phyloP scores from a whole-genome alignment of 176 grass and related monocot species.

The Paspalum vaginatum region DNA sequence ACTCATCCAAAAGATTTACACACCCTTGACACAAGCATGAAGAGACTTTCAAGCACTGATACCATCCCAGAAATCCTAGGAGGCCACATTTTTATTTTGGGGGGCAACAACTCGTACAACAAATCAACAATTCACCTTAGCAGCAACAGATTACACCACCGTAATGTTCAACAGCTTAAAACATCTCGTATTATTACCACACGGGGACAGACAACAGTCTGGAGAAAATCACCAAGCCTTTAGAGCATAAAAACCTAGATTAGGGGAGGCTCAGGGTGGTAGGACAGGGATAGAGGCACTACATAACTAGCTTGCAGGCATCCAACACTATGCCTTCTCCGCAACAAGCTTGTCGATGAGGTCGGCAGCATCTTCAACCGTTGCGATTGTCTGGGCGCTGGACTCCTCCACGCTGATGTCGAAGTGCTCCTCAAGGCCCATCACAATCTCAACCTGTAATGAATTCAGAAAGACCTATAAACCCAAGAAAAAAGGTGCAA shows the following conservation, averaged over 20 bases:
- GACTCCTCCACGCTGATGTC: constrained; percentile 61
- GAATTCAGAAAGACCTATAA: neutral
- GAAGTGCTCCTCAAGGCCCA: constrained; percentile 75
- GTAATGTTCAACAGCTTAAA: constrained; percentile 21
- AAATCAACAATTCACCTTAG: constrained; percentile 16
- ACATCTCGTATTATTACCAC: constrained; percentile 44
- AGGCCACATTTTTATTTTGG: neutral
- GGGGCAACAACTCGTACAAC: constrained; percentile 21
- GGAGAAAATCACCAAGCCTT: constrained; percentile 25
- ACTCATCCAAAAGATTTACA: too few relatives aligned
- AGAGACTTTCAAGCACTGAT: too few relatives aligned
- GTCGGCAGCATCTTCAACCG: constrained; percentile 55
- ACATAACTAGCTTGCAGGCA: constrained; percentile 25
- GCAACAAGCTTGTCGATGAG: constrained; percentile 59
- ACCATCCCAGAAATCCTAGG: neutral
- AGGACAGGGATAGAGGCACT: neutral
- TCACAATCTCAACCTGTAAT: constrained; percentile 66
- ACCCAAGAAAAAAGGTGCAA: neutral
- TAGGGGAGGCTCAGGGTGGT: neutral
- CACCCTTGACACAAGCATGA: too few relatives aligned
- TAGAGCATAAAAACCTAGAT: constrained; percentile 9
- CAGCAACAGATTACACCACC: neutral
- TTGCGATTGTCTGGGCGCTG: constrained; percentile 53
- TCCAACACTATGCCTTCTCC: neutral
- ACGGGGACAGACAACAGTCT: constrained; percentile 11